Percentiles rank a stretch among this genome's conserved stretches.
phyloP scores from a whole-genome alignment of 371 early-diverging fungal species.

The Mucor circinelloides region DNA sequence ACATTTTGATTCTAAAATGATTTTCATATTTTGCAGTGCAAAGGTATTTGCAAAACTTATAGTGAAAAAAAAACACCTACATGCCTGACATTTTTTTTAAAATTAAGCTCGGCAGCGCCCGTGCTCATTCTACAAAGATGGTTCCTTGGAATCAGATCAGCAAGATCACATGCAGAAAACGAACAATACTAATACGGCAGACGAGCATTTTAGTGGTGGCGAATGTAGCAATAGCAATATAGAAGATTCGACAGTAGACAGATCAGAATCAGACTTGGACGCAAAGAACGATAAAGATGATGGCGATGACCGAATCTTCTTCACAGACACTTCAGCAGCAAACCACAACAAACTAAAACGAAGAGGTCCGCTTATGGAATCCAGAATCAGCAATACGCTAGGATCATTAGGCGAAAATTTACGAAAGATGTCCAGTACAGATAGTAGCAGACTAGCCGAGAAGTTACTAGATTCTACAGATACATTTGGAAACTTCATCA shows the following conservation, averaged over 20 bases:
- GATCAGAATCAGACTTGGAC: background rate
- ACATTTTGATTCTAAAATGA: background rate
- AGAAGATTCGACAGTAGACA: background rate
- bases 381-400: conserved; percentile 20
- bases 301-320: conserved; percentile 10
- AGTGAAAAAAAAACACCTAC: background rate
- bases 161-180: background rate
- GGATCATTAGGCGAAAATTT: conserved; percentile 13
- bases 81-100: background rate
- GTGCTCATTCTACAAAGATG: conserved; percentile 34
- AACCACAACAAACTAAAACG: conserved; percentile 24
- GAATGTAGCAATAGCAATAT: background rate
- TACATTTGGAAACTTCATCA: conserved; percentile 21
- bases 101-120: conserved; percentile 25
- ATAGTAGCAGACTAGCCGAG: conserved; percentile 1
- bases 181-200: background rate
- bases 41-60: background rate
- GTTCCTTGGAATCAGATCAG: conserved; percentile 21
- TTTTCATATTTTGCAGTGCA: background rate
- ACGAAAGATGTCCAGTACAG: conserved; percentile 8
- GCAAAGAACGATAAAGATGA: background rate
- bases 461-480: conserved; percentile 17
- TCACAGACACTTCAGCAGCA: conserved; percentile 14
- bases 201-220: background rate
- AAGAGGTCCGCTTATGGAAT: conserved; percentile 25